Evolutionary conservation across 305 asterid genomes (phyloP).

Genomic region (Fraxinus dipetala): DNA sequence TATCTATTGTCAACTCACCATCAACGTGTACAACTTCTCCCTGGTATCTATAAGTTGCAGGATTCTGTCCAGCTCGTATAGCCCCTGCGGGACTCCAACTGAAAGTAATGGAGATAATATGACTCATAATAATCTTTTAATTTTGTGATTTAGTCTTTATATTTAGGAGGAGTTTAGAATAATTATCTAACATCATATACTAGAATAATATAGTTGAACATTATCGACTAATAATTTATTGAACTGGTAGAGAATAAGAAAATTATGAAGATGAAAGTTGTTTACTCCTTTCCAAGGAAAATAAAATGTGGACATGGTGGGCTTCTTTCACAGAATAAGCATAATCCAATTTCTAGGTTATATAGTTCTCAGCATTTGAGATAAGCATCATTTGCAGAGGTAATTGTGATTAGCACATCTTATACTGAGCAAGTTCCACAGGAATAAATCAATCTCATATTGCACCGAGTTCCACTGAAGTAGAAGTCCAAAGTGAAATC

Average conservation of each 20-base stretch:
- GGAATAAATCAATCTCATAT: neutral
- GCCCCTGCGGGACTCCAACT: constrained; percentile 99
- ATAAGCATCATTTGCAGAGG: neutral
- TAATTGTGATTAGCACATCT: neutral
- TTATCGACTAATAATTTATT: neutral
- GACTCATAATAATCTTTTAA: neutral
- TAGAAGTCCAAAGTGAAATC: constrained; percentile 4
- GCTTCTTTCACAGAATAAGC: neutral
- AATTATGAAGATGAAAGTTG: neutral
- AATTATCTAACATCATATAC: neutral
- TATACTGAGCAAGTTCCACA: neutral
- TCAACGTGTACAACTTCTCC: constrained; percentile 69
- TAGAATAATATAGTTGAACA: neutral
- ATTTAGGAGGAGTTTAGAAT: neutral
- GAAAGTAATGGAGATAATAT: constrained; percentile 21
- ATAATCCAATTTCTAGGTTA: neutral
- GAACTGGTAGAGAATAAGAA: neutral
- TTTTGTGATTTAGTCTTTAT: neutral
- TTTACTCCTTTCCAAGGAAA: neutral
- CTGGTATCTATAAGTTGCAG: constrained; percentile 63
- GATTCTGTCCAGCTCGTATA: constrained; percentile 76
- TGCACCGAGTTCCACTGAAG: neutral
- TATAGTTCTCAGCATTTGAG: neutral
- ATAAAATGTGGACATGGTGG: neutral
- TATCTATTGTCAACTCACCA: constrained; percentile 45